Evolutionary conservation across 805 yeast species (phyloP).

Genomic region (Pichia cabralensis): DNA sequence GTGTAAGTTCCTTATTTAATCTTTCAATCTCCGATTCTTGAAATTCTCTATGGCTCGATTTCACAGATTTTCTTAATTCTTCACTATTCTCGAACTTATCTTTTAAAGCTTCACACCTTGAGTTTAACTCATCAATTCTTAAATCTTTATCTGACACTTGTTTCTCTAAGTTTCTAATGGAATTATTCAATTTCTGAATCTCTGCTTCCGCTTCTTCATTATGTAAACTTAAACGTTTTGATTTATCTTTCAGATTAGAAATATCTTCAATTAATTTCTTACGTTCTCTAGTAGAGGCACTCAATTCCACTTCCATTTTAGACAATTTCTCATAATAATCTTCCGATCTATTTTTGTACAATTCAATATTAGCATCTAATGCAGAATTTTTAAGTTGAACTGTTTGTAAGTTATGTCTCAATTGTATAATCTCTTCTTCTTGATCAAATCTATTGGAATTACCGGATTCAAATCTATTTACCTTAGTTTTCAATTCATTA

Average conservation of each 20-base stretch:
- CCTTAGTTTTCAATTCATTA: slow-evolving; percentile 27
- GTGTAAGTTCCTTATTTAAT: slow-evolving; percentile 42
- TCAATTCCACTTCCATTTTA: slow-evolving; percentile 65
- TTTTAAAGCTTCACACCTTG: slow-evolving; percentile 38
- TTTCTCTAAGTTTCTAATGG: slow-evolving; percentile 43
- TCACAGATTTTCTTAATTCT: slow-evolving; percentile 25
- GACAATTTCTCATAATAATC: slow-evolving; percentile 66
- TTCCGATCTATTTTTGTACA: slow-evolving; percentile 65
- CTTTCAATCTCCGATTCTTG: slow-evolving; percentile 43
- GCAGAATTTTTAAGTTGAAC: slow-evolving; percentile 47
- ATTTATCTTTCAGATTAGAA: slow-evolving; percentile 36
- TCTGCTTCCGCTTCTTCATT: slow-evolving; percentile 42
- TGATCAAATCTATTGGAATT: slow-evolving; percentile 22
- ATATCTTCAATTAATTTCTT: slow-evolving; percentile 42
- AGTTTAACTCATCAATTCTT: slow-evolving; percentile 40
- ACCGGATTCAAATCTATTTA: slow-evolving; percentile 22
- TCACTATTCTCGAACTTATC: slow-evolving; percentile 41
- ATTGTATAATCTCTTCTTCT: slow-evolving; percentile 30
- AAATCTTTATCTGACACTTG: slow-evolving; percentile 46
- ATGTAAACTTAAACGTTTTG: slow-evolving; percentile 43
- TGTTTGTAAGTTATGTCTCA: slow-evolving; percentile 49
- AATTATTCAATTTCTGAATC: slow-evolving; percentile 41
- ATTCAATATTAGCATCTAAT: slow-evolving; percentile 40
- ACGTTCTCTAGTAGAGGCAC: slow-evolving; percentile 54
- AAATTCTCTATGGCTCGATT: slow-evolving; percentile 19